phyloP scores from a whole-genome alignment of 768 basidiomycete genomes.

The Podaxis sp. region DNA sequence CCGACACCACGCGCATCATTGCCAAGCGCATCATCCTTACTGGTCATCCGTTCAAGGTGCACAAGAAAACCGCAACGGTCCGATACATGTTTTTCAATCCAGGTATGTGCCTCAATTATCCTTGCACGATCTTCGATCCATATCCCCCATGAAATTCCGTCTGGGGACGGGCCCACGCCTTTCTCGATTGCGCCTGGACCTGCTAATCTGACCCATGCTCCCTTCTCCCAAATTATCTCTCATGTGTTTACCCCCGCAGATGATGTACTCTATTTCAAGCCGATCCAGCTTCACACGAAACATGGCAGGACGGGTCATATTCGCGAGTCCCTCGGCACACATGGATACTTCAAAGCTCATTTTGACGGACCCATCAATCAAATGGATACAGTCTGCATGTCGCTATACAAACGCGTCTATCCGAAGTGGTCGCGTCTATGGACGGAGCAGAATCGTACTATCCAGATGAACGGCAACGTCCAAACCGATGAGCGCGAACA shows the following conservation, averaged over 20 bases:
- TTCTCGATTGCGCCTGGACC: background rate
- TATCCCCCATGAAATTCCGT: background rate
- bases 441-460: slow-evolving; percentile 26
- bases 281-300: slow-evolving; percentile 92
- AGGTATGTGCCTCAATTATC: slow-evolving; percentile 41
- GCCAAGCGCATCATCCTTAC: slow-evolving; percentile 95
- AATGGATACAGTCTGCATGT: slow-evolving; percentile 98
- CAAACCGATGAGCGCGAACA: background rate
- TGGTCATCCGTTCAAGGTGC: slow-evolving; percentile 95
- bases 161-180: background rate
- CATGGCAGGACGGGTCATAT: slow-evolving; percentile 89
- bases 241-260: slow-evolving; percentile 38
- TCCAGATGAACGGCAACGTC: slow-evolving; percentile 6
- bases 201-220: background rate
- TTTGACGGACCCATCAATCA: slow-evolving; percentile 92
- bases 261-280: slow-evolving; percentile 91
- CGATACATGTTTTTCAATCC: slow-evolving; percentile 98
- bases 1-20: slow-evolving; percentile 89
- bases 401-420: slow-evolving; percentile 91
- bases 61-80: slow-evolving; percentile 95
- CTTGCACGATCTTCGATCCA: slow-evolving; percentile 14
- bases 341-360: slow-evolving; percentile 96
- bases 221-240: background rate
- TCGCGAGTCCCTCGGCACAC: slow-evolving; percentile 89
- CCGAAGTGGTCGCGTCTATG: slow-evolving; percentile 79